Percentiles rank a stretch among this genome's conserved stretches.
These are phyloP conservation scores for Trichomonas gallinae DNA, from an alignment of 208 protist genomes.

Conservation along the genomic window DNA sequence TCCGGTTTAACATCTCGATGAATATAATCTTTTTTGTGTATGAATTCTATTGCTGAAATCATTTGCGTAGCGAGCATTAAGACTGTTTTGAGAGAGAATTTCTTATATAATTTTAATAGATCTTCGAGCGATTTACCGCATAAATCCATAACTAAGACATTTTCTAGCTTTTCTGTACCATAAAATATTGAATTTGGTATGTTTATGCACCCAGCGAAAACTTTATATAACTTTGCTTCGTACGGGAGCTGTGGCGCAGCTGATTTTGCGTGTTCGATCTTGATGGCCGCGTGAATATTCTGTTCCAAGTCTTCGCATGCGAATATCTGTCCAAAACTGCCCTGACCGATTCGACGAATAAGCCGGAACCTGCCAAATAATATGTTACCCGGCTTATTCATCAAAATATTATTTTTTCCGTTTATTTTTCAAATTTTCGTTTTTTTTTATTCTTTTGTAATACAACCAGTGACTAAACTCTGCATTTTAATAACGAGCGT, in stretches of 20 bases:
- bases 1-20: conserved; percentile 15
- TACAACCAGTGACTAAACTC: too few relatives aligned
- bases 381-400: background rate
- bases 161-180: conserved; percentile 83
- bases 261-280: conserved; percentile 33
- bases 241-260: conserved; percentile 87
- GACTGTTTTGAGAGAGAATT: conserved; percentile 17
- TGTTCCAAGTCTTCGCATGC: background rate
- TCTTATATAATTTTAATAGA: conserved; percentile 60
- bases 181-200: conserved; percentile 83
- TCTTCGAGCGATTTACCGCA: conserved; percentile 91
- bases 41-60: background rate
- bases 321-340: background rate
- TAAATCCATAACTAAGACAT: conserved; percentile 95
- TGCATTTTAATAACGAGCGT: too few relatives aligned
- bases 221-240: conserved; percentile 80
- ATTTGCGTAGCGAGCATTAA: background rate
- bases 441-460: too few relatives aligned
- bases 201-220: conserved; percentile 65
- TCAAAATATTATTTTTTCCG: background rate
- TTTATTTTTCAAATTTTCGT: too few relatives aligned
- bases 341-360: background rate
- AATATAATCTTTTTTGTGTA: background rate
- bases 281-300: background rate
- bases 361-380: conserved; percentile 27